phyloP scores from a whole-genome alignment of 768 basidiomycete genomes.

The Scleroderma bovista region DNA sequence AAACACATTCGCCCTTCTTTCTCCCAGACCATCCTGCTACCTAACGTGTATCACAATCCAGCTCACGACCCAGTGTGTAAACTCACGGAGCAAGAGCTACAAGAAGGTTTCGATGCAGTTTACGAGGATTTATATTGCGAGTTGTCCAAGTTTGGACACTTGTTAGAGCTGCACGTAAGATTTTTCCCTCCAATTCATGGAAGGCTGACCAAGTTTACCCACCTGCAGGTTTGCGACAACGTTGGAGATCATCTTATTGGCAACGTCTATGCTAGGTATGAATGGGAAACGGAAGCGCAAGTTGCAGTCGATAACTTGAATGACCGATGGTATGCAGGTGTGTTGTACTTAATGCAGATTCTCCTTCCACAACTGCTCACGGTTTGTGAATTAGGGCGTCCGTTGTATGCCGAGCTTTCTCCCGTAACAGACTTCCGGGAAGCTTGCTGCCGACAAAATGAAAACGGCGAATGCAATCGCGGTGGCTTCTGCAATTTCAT shows the following conservation, averaged over 20 bases:
- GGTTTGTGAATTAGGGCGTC: conserved; percentile 56
- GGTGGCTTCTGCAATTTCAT: conserved; percentile 99
- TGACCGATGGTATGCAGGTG: conserved; percentile 98
- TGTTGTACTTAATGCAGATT: not conserved
- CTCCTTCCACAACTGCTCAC: conserved; percentile 2
- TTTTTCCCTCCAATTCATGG: not conserved
- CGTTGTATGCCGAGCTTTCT: conserved; percentile 93
- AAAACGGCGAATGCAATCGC: conserved; percentile 96
- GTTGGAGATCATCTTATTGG: conserved; percentile 99
- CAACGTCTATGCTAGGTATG: conserved; percentile 96
- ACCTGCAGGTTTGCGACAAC: conserved; percentile 84
- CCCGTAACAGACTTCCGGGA: conserved; percentile 99
- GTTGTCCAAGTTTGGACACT: conserved; percentile 89
- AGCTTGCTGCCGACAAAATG: conserved; percentile 98
- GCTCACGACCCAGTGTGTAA: conserved; percentile 90
- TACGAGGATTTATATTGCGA: conserved; percentile 96
- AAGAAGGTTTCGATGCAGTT: conserved; percentile 90
- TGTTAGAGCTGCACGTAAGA: conserved; percentile 90
- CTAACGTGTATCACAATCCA: conserved; percentile 98
- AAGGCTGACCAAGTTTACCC: not conserved
- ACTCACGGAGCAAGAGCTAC: conserved; percentile 79
- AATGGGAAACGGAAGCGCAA: conserved; percentile 98
- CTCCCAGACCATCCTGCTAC: conserved; percentile 93
- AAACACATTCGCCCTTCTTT: conserved; percentile 98
- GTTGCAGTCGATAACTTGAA: conserved; percentile 89